Evolutionary conservation across 2,329 filamentous ascomycete species (phyloP).

Genomic region (Monosporascus sp.): DNA sequence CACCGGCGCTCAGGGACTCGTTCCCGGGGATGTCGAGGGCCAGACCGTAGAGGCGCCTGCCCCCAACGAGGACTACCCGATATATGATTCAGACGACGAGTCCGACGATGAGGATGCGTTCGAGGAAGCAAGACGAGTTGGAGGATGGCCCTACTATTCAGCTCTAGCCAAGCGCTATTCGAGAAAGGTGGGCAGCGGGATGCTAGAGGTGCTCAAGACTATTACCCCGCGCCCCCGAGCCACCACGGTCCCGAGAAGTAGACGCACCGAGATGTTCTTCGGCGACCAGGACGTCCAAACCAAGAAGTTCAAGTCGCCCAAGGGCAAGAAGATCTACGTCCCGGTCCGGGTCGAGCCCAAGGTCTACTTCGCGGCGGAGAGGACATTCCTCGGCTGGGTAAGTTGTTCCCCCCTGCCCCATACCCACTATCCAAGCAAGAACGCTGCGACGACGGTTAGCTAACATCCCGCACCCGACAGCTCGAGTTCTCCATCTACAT

Average conservation of each 20-base stretch:
- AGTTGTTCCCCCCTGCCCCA: constrained; percentile 25
- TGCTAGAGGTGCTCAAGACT: constrained; percentile 40
- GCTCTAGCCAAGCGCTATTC: constrained; percentile 48
- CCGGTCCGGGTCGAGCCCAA: constrained; percentile 95
- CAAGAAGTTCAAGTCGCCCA: constrained; percentile 65
- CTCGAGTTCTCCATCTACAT: constrained; percentile 96
- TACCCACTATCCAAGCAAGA: not conserved
- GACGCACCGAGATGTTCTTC: constrained; percentile 48
- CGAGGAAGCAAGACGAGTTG: constrained; percentile 70
- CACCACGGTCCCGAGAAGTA: constrained; percentile 51
- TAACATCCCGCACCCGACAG: constrained; percentile 33
- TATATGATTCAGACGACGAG: constrained; percentile 90
- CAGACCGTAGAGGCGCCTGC: constrained; percentile 62
- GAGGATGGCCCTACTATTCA: constrained; percentile 69
- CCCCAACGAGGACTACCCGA: constrained; percentile 66
- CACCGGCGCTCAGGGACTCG: constrained; percentile 12
- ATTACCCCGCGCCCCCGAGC: constrained; percentile 50
- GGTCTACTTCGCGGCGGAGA: constrained; percentile 93
- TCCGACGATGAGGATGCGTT: constrained; percentile 69
- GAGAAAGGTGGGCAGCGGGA: constrained; percentile 34
- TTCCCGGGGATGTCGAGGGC: constrained; percentile 66
- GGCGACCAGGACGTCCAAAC: constrained; percentile 49
- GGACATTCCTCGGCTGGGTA: constrained; percentile 93
- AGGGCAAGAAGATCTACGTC: constrained; percentile 89
- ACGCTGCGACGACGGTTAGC: not conserved